Base-by-base conservation (phyloP, 1,284 basidiomycete genomes). In the Mycena sp. region DNA sequence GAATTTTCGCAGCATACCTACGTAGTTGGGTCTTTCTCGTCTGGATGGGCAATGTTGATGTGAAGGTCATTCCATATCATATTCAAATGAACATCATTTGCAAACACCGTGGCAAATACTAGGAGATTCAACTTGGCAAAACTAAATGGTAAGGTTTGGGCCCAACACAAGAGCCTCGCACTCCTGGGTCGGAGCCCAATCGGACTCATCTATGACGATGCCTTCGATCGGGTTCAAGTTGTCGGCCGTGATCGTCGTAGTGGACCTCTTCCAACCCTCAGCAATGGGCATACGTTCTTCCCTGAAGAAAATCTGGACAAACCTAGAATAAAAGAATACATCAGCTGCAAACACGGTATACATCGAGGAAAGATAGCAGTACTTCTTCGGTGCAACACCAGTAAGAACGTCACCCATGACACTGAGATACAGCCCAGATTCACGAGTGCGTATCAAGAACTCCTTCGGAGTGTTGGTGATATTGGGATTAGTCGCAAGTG, bases 351-450 rank as follows among this genome's bases (percentile, higher is more conserved):
- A 35, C 9, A 9, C 32, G n/a, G n/a, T 35, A 9, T 35, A 35
- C 32, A 14, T 35, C 32, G 32, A 35, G 32, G 14, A 35, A 35
- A 7, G 23, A 46, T 26, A 12, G n/a, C n/a, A n/a, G 12, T 35
- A 71, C 67, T 69, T 32, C 43, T 72, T 72, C 2, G 69, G 69
- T 6, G 71, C 71, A 11, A 66, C 59, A 5, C 69, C 69, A 14
- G 69, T 68, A 0, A 48, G 12, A 2, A 53, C 28, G 19, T 71
- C 53, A 3, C 69, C 70, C 70, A 71, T 71, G n/a, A 69, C 61
- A 35, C 54, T 62, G 38, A 70, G 28, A 35, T 70, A 69, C n/a
- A 71, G 50, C 11, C 57, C 55, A 1, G 66, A 65, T 25, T 71
- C 70, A n/a, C 60, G 54, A 17, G 43, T 58, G n/a, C 69, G 63